Evolutionary conservation across 306 rosid species (phyloP).

Genomic region (Quercus glauca): DNA sequence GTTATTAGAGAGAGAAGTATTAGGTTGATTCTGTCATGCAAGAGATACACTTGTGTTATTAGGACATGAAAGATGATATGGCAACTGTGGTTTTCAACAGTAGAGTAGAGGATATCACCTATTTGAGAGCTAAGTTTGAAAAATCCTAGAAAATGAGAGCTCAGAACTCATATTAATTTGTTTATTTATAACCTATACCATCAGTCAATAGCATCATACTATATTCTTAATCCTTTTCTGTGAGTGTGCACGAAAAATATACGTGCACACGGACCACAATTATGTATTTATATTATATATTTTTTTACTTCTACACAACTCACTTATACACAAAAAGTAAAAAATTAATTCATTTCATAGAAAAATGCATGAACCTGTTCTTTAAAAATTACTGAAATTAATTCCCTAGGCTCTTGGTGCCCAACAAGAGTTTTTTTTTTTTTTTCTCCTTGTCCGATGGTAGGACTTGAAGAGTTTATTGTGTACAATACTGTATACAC

Average conservation of each 20-base stretch:
- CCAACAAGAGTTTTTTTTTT: background rate
- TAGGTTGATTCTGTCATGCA: background rate
- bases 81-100: background rate
- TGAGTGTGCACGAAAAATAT: too few species aligned
- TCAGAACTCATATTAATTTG: too few species aligned
- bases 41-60: background rate
- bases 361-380: background rate
- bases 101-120: too few species aligned
- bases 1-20: background rate
- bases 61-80: background rate
- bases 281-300: background rate
- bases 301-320: too few species aligned
- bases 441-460: background rate
- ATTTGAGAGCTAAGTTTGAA: too few species aligned
- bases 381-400: background rate
- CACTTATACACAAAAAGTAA: background rate
- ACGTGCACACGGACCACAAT: background rate
- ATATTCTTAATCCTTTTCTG: too few species aligned
- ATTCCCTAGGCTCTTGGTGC: background rate
- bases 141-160: too few species aligned
- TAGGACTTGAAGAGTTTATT: conserved; percentile 2
- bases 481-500: background rate
- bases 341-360: background rate
- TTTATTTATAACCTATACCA: too few species aligned
- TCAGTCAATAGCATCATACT: too few species aligned